phyloP scores from a whole-genome alignment of 1,284 basidiomycete genomes.

The Stygiomarasmius scandens region DNA sequence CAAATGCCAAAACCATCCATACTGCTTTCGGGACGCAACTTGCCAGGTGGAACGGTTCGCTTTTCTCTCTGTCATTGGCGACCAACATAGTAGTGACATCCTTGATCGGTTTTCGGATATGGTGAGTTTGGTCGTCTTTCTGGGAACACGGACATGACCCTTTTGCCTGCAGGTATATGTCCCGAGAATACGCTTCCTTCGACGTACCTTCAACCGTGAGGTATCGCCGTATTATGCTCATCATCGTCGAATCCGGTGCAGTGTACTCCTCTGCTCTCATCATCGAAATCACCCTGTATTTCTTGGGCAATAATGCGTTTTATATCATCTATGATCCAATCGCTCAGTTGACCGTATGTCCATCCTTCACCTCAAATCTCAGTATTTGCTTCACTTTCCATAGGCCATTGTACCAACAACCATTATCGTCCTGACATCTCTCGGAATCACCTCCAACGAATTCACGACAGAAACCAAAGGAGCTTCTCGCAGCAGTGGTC shows the following conservation, averaged over 20 bases:
- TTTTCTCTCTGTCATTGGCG: conserved; percentile 40
- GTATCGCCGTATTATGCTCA: conserved; percentile 35
- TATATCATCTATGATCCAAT: conserved; percentile 45
- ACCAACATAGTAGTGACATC: conserved; percentile 39
- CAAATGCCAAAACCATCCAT: conserved; percentile 31
- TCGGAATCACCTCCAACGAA: conserved; percentile 34
- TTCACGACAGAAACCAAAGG: background rate
- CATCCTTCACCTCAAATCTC: too few relatives aligned
- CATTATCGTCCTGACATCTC: conserved; percentile 35
- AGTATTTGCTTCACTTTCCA: background rate
- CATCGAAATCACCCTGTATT: conserved; percentile 41
- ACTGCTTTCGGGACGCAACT: conserved; percentile 35
- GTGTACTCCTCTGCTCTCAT: conserved; percentile 41
- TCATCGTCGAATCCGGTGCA: conserved; percentile 42
- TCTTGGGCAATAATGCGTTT: conserved; percentile 38
- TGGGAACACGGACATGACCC: background rate
- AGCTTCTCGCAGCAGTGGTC: too few relatives aligned
- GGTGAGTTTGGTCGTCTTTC: conserved; percentile 23
- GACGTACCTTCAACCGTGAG: conserved; percentile 23
- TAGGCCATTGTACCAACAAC: conserved; percentile 36
- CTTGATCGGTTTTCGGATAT: conserved; percentile 38
- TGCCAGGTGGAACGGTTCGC: conserved; percentile 38
- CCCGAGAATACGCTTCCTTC: conserved; percentile 10
- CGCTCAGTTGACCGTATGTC: conserved; percentile 40
- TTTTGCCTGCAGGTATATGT: conserved; percentile 26